Evolutionary conservation across 108 stramenopile species (phyloP), one percentile per base, ranked within the genome.

Genomic region (Skeletonema marinoi): DNA sequence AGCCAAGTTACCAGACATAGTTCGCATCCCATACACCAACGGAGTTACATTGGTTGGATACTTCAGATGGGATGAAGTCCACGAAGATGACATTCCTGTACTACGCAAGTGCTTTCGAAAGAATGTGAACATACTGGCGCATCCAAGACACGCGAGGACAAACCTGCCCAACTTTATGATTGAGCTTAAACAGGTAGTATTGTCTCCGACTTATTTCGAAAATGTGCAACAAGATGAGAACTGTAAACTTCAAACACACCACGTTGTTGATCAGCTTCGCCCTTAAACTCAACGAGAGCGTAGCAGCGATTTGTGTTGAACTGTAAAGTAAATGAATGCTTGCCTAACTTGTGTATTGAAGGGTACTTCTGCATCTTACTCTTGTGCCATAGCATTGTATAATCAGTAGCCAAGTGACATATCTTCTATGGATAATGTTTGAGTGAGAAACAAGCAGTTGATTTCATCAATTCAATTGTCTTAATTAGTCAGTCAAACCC

Each of bases 401-500:
- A 16, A 46, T 46, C 16, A 46, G 44, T 42, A 42, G 12, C 41
- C 41, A 13, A 42, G 12, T 13, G 41, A 12, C 41, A 42, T 42
- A 42, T 42, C 41, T 42, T 42, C 41, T 12, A 42, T 42, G 41
- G 1, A 42, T 0, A 13, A 42, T 13, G 11, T 13, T 42, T 13
- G 41, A 12, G 13, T 42, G 12, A 42, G 41, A 13, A 42, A 42
- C 36, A 13, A 42, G 41, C 13, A 11, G 13, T 12, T 42, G 10
- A 3, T 42, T 42, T 3, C 12, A 13, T 42, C 41, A 13, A 11
- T 42, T 13, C 41, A 42, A 9, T 13, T 42, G 10, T 42, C 16
- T 5, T 11, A n/a, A 4, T 38, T 42, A 64, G 32, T 63, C 46
- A 64, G 32, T 63, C 46, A 60, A 80, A 80, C 35, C 79, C 79